A percentile compares a stretch with the other conserved stretches of the same genome.
Evolutionary conservation across 129 eudicot genomes (phyloP).

Genomic region (Apium graveolens): DNA sequence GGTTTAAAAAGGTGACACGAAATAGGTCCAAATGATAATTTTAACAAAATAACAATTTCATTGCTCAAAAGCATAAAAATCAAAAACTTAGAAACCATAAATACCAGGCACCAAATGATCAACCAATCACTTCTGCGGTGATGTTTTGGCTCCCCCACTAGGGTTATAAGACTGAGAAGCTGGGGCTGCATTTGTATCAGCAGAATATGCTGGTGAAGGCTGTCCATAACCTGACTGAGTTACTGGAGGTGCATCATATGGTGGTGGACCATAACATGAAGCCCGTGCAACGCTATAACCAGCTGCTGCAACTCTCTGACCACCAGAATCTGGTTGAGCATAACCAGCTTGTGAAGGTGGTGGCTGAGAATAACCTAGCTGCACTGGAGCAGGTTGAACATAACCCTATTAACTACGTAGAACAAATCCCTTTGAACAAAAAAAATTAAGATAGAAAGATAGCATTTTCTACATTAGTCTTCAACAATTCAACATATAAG

Average conservation of each 20-base stretch:
- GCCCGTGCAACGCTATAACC: slow-evolving; percentile 35
- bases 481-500: too few species aligned
- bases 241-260: slow-evolving; percentile 16
- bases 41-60: neutral
- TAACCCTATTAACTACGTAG: too few species aligned
- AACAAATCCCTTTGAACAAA: too few species aligned
- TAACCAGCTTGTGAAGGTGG: slow-evolving; percentile 42
- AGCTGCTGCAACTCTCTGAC: slow-evolving; percentile 34
- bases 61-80: neutral
- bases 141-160: slow-evolving; percentile 47
- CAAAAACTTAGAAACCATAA: neutral
- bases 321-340: slow-evolving; percentile 45
- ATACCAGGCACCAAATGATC: neutral
- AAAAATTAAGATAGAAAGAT: too few species aligned
- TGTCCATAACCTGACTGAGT: slow-evolving; percentile 61
- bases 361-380: slow-evolving; percentile 26
- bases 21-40: too few species aligned
- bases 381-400: slow-evolving; percentile 35
- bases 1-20: neutral
- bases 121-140: slow-evolving; percentile 45
- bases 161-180: slow-evolving; percentile 51
- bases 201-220: slow-evolving; percentile 41
- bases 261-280: slow-evolving; percentile 50
- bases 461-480: too few species aligned
- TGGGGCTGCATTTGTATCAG: slow-evolving; percentile 36